Conservation (phyloP, 257 asterid species). For the Rehmannia glutinosa region DNA sequence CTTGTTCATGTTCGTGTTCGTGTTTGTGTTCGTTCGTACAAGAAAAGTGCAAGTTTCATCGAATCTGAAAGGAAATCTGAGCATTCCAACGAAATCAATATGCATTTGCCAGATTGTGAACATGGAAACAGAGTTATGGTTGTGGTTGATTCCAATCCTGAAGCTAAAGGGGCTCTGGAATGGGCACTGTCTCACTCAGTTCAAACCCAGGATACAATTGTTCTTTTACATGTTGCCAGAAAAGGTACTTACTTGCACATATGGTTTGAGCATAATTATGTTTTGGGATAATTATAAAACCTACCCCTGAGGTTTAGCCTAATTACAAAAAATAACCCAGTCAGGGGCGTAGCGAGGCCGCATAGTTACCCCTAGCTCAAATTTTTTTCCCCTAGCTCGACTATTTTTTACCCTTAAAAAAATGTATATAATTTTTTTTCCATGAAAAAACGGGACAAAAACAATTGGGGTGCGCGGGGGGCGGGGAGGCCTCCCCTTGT, state of each 20-base stretch:
- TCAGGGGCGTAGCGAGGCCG: no score
- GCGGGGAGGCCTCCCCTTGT: no score
- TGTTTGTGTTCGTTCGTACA: conserved; percentile 35
- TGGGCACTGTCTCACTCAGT: conserved; percentile 84
- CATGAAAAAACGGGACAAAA: no score
- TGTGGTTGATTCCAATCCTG: conserved; percentile 49
- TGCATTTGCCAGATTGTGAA: conserved; percentile 23
- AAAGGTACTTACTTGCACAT: conserved; percentile 33
- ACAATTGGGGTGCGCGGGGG: no score
- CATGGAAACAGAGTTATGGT: conserved; percentile 70
- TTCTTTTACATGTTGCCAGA: conserved; percentile 51
- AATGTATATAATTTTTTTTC: no score
- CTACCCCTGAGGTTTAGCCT: no score
- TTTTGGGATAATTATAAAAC: no score
- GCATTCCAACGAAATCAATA: conserved; percentile 24
- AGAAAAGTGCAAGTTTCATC: conserved; percentile 28
- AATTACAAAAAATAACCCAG: no score
- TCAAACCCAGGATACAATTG: conserved; percentile 50
- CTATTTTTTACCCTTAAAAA: no score
- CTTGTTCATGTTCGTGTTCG: conserved; percentile 33
- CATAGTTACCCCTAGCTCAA: no score
- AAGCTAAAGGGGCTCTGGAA: conserved; percentile 58
- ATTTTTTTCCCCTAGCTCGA: no score
- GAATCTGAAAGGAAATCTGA: conserved; percentile 21
- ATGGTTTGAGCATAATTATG: background rate